Base-by-base conservation (phyloP, 2,329 filamentous ascomycete species). In the Lecanicillium sp. region DNA sequence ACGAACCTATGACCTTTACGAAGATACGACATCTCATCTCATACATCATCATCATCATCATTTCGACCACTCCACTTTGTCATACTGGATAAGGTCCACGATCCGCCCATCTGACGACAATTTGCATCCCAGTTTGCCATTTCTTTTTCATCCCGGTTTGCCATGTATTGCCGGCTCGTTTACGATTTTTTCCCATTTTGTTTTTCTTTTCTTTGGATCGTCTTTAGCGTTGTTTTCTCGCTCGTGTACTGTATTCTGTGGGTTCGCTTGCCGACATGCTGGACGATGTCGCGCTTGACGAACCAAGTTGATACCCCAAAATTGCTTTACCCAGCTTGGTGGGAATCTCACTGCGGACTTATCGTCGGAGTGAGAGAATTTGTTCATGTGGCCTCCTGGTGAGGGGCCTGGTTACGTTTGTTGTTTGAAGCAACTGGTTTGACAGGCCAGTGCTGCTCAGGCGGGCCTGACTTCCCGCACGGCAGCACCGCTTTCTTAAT, bases 191-290 rank as follows among this genome's bases (percentile, higher is more conserved):
- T 40, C 38, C 37, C 36, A 20, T 44, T 40, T 42, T 36, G 42
- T 43, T 41, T 41, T 39, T 28, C n/a, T 17, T 12, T 11, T 37
- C 27, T 43, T 37, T 39, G 40, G 41, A 20, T 34, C 42, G 44
- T 40, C 44, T 44, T 46, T 36, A 48, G 42, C 42, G 47, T 49
- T 43, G 37, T 51, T 44, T 49, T 46, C 39, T 47, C 39, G 45
- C 40, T 39, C 42, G 37, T 44, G 33, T 41, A 41, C 39, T 43
- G 36, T 32, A 43, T 37, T 49, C 46, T 41, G 11, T 11, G 22
- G 41, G 37, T 47, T 42, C 28, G 43, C 34, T 34, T 33, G 33
- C 39, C 32, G 39, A 33, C 39, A 36, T 33, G 20, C 39, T 41
- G 39, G 39, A 28, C 32, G 33, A 41, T 40, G 39, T 29, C 39